phyloP scores from a whole-genome alignment of 2,329 filamentous ascomycete genomes.

The Neonectria magnoliae region DNA sequence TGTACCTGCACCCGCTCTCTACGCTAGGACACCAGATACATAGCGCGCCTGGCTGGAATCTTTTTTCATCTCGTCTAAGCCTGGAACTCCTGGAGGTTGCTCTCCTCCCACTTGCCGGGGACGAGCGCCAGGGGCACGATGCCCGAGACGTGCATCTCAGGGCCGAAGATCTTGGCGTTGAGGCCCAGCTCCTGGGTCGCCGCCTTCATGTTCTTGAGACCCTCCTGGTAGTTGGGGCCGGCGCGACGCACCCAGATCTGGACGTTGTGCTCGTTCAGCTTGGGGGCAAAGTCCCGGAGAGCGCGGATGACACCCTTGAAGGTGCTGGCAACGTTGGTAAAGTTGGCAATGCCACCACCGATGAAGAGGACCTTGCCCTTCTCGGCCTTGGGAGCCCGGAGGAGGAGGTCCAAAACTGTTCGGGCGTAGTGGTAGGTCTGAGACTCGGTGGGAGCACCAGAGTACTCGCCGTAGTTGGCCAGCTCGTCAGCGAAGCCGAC shows the following conservation, averaged over 20 bases:
- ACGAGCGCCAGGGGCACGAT: conserved; percentile 92
- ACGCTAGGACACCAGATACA: conserved; percentile 21
- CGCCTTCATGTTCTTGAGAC: conserved; percentile 99
- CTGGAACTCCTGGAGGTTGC: conserved; percentile 69
- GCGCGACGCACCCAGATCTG: conserved; percentile 94
- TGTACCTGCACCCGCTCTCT: conserved; percentile 37
- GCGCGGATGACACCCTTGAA: conserved; percentile 99
- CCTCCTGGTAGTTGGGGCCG: conserved; percentile 98
- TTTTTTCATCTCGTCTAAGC: conserved; percentile 51
- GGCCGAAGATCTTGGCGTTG: conserved; percentile 70
- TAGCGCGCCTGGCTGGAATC: conserved; percentile 2
- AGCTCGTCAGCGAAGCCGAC: conserved; percentile 95
- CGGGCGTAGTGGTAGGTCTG: conserved; percentile 99
- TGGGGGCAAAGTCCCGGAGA: conserved; percentile 85
- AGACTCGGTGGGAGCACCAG: conserved; percentile 96
- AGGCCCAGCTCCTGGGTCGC: conserved; percentile 94
- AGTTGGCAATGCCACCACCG: conserved; percentile 99
- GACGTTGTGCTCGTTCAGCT: conserved; percentile 94
- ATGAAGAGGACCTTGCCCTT: conserved; percentile 99
- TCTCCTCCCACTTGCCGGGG: conserved; percentile 71
- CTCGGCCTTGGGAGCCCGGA: conserved; percentile 83
- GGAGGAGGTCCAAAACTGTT: conserved; percentile 96
- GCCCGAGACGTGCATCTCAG: conserved; percentile 95
- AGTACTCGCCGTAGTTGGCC: conserved; percentile 99
- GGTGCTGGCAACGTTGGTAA: conserved; percentile 98